These are phyloP conservation scores for Neonothopanus nambi DNA, from an alignment of 1,284 basidiomycete genomes.

Conservation along the genomic window DNA sequence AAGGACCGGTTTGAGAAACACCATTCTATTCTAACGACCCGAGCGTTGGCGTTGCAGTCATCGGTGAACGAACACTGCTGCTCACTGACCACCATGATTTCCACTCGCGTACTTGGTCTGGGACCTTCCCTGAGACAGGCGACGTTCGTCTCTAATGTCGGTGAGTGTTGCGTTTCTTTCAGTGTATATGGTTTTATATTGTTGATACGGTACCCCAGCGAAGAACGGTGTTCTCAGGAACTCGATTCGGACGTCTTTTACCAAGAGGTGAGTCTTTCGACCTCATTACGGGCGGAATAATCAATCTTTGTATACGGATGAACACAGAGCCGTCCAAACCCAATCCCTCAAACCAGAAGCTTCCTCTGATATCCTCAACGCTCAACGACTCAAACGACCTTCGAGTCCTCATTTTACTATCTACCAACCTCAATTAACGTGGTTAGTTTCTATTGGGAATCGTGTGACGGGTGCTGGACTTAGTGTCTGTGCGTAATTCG, in stretches of 20 bases:
- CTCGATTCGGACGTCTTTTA: slow-evolving; percentile 49
- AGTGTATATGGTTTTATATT: neutral
- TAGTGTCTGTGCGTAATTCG: slow-evolving; percentile 76
- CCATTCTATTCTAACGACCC: too few species aligned
- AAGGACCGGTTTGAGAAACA: too few species aligned
- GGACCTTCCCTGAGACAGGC: too few species aligned
- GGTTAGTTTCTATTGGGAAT: slow-evolving; percentile 84
- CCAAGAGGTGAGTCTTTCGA: too few species aligned
- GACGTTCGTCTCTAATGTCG: slow-evolving; percentile 55
- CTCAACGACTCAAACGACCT: too few species aligned
- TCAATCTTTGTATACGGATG: slow-evolving; percentile 43
- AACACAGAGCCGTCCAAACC: slow-evolving; percentile 66
- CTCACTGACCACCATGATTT: too few species aligned
- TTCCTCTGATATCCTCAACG: too few species aligned
- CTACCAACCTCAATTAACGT: slow-evolving; percentile 95
- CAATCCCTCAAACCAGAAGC: too few species aligned
- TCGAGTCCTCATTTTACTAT: slow-evolving; percentile 93
- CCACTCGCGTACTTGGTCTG: too few species aligned
- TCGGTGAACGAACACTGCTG: too few species aligned
- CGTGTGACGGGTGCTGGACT: slow-evolving; percentile 83
- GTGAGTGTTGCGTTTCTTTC: slow-evolving; percentile 17
- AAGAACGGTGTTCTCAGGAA: slow-evolving; percentile 20
- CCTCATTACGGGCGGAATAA: too few species aligned
- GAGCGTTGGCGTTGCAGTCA: too few species aligned
- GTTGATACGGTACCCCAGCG: neutral